These are phyloP conservation scores for Yarrowia sp. DNA, from an alignment of 805 yeast species.

Conservation along the genomic window DNA sequence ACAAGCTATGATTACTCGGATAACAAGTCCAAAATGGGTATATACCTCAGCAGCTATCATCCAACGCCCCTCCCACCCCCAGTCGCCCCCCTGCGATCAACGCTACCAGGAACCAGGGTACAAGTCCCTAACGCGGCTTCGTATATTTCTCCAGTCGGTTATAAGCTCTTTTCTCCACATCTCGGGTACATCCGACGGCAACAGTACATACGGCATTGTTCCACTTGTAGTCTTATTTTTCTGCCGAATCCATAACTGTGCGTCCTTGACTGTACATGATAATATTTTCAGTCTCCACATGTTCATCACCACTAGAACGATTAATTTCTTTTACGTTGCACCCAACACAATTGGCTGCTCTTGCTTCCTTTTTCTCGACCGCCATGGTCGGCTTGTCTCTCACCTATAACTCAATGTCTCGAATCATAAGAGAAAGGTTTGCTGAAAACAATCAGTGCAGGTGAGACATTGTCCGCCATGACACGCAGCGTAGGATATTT, in stretches of 20 bases:
- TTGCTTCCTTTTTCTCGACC: constrained; percentile 16
- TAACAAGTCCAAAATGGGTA: too few relatives aligned
- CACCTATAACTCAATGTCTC: constrained; percentile 24
- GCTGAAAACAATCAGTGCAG: constrained; percentile 23
- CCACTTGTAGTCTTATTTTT: too few relatives aligned
- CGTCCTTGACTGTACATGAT: not conserved
- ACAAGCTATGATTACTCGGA: too few relatives aligned
- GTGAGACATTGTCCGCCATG: constrained; percentile 21
- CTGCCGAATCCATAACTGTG: too few relatives aligned
- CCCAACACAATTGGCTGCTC: not conserved
- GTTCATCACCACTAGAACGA: not conserved
- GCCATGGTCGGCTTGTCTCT: not conserved
- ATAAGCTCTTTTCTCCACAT: constrained; percentile 1
- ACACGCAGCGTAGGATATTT: constrained; percentile 5
- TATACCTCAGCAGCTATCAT: too few relatives aligned
- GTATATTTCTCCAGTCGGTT: not conserved
- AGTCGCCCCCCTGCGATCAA: too few relatives aligned
- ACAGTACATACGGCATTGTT: too few relatives aligned
- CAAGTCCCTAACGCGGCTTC: not conserved
- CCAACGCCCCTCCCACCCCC: too few relatives aligned
- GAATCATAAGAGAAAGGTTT: constrained; percentile 29
- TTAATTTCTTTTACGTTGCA: constrained; percentile 1
- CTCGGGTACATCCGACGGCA: constrained; percentile 1
- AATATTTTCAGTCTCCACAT: not conserved
- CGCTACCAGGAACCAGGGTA: too few relatives aligned